Evolutionary conservation across 345 rosid genomes (phyloP).

Genomic region (Fremontodendron californicum): DNA sequence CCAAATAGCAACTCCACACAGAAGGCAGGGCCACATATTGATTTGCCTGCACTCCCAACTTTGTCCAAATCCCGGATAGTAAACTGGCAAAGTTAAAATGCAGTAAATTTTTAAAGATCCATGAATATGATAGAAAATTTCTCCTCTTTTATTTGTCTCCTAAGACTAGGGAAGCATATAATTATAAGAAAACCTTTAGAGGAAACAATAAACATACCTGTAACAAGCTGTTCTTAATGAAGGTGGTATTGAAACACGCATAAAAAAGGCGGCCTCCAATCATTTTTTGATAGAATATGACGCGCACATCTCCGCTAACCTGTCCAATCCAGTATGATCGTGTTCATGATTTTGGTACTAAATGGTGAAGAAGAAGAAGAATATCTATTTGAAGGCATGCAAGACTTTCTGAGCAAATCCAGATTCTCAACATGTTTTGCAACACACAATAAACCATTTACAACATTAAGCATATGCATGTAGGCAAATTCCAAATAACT

Average conservation of each 20-base stretch:
- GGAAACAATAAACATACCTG: slow-evolving; percentile 44
- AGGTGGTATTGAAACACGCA: slow-evolving; percentile 83
- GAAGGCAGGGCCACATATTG: slow-evolving; percentile 68
- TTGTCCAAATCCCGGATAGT: slow-evolving; percentile 65
- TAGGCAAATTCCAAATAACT: background rate
- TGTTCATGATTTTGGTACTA: background rate
- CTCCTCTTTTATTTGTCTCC: background rate
- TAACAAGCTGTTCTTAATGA: slow-evolving; percentile 72
- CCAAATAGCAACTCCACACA: slow-evolving; percentile 84
- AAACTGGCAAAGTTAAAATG: slow-evolving; percentile 45
- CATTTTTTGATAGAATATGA: slow-evolving; percentile 85
- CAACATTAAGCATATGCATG: background rate
- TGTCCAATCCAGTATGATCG: slow-evolving; percentile 20
- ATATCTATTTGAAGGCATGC: background rate
- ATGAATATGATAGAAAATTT: background rate
- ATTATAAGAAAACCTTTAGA: background rate
- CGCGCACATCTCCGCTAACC: slow-evolving; percentile 74
- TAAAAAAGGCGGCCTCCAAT: slow-evolving; percentile 87
- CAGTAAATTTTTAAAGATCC: background rate
- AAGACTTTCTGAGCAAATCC: background rate
- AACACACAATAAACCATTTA: background rate
- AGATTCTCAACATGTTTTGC: background rate
- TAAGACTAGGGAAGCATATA: background rate
- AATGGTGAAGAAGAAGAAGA: background rate
- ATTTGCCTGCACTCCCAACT: slow-evolving; percentile 66